A percentile compares a stretch with the other conserved stretches of the same genome.
Conservation (phyloP, 2,329 filamentous ascomycete genomes). For the Sporothrix pseudoabietina region DNA sequence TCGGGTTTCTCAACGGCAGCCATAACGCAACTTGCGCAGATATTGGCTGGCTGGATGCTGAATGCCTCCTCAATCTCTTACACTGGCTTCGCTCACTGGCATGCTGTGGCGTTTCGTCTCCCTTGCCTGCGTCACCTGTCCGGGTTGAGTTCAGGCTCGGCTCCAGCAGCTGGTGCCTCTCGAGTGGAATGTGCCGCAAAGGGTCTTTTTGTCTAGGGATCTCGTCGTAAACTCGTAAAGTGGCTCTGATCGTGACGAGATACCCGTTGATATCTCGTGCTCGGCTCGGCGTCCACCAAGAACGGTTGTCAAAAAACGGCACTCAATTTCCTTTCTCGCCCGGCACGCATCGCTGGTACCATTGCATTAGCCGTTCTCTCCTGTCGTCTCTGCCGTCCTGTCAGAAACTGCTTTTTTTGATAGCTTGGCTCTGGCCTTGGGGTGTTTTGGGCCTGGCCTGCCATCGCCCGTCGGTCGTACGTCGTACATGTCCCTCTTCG, state of each 20-base stretch:
- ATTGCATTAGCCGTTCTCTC: conserved; percentile 4
- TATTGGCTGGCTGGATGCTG: background rate
- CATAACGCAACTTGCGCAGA: background rate
- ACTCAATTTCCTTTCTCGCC: background rate
- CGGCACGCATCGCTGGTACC: background rate
- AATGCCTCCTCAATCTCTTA: background rate
- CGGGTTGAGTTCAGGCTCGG: too few relatives aligned
- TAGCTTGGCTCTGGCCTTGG: background rate
- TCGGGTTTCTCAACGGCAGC: background rate
- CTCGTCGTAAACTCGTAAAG: background rate
- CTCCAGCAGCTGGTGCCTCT: background rate
- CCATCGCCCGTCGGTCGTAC: conserved; percentile 20
- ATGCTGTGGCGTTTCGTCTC: conserved; percentile 17
- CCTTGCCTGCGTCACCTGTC: conserved; percentile 3
- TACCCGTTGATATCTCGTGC: background rate
- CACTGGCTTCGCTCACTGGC: conserved; percentile 1
- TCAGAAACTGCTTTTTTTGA: conserved; percentile 12
- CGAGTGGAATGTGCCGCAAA: background rate
- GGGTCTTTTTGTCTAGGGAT: background rate
- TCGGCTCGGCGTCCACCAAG: background rate
- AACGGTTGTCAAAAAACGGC: background rate
- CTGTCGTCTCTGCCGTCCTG: conserved; percentile 12
- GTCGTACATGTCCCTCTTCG: conserved; percentile 24
- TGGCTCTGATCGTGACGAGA: background rate
- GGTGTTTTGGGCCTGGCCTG: background rate